Base-by-base conservation (phyloP, 1,284 basidiomycete genomes). In the Trichosporon sp. region DNA sequence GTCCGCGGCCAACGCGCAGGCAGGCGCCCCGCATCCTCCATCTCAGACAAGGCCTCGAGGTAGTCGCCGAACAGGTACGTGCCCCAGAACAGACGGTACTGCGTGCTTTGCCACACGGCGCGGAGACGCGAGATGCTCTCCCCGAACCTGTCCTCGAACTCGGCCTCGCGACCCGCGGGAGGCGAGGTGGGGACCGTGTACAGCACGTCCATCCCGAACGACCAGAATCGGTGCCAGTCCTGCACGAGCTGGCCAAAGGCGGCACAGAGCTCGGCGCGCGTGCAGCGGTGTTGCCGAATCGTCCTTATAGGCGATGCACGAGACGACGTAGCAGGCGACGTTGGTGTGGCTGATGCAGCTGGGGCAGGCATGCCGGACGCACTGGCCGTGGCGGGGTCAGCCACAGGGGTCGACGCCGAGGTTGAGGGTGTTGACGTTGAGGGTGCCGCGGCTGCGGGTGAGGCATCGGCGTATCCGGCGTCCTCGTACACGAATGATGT, bases 61-160 rank as follows among this genome's bases (percentile, higher is more conserved):
- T 61, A 61, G 56, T 61, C 31, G 2, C 56, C 56, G 31, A 61
- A 35, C 56, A 61, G 56, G 56, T 61, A 61, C 14, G 56, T 35
- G 31, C 31, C 56, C 56, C 56, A 61, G 56, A 61, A 61, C 10
- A 61, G 56, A 8, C 56, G 56, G 56, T 61, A 61, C 56, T 61
- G 56, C 4, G 31, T 35, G 4, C 6, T n/a, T 12, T 35, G 8
- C 56, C 56, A 61, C 2, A 11, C 4, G 12, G 10, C 32, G 12
- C 56, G 31, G 4, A 61, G 31, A 4, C 31, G 26, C 56, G 14
- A 26, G 31, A 61, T 7, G 5, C 11, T 4, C 3, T 31, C 56
- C 11, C 56, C 56, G 56, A 61, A 61, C 8, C 56, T 31, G 31
- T 61, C 56, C 19, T 31, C 32, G 56, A 61, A 61, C 14, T 61